phyloP scores from a whole-genome alignment of 139 green algal genomes.

The Edaphochlamys debaryana region DNA sequence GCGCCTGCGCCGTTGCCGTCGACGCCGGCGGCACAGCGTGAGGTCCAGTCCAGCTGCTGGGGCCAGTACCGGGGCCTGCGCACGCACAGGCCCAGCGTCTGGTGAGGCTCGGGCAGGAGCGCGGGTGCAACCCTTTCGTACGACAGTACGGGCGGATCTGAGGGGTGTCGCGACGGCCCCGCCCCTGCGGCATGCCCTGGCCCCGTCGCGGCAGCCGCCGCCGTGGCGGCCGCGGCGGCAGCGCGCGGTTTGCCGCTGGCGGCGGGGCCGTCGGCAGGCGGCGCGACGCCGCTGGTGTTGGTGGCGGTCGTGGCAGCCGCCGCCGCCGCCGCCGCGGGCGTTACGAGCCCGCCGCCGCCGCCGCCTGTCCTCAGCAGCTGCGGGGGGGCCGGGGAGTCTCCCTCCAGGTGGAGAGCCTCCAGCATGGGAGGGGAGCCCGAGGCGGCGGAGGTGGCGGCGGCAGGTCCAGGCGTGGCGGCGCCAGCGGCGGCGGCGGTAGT shows the following conservation, averaged over 20 bases:
- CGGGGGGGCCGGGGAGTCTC: not conserved
- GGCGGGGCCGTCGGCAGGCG: constrained; percentile 57
- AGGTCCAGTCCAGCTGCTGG: constrained; percentile 49
- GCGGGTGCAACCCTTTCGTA: constrained; percentile 4
- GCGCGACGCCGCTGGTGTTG: constrained; percentile 73
- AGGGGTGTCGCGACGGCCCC: no score
- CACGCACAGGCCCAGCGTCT: constrained; percentile 49
- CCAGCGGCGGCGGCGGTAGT: not conserved
- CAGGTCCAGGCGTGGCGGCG: no score
- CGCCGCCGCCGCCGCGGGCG: no score
- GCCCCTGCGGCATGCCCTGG: not conserved
- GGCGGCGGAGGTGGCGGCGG: not conserved
- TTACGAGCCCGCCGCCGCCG: no score
- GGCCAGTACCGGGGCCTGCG: constrained; percentile 81
- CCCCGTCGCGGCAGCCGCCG: not conserved
- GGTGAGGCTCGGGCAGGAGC: constrained; percentile 33
- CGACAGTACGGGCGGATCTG: not conserved
- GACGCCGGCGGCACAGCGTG: not conserved
- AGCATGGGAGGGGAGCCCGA: constrained; percentile 2
- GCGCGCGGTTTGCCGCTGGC: not conserved
- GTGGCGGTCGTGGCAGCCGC: not conserved
- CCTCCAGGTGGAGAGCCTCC: constrained; percentile 36
- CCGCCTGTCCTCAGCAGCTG: no score
- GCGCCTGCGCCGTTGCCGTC: not conserved
- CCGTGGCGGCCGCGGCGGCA: no score